Evolutionary conservation across 345 rosid species (phyloP), one percentile per base, ranked within the genome.

Genomic region (Boechera retrofracta): DNA sequence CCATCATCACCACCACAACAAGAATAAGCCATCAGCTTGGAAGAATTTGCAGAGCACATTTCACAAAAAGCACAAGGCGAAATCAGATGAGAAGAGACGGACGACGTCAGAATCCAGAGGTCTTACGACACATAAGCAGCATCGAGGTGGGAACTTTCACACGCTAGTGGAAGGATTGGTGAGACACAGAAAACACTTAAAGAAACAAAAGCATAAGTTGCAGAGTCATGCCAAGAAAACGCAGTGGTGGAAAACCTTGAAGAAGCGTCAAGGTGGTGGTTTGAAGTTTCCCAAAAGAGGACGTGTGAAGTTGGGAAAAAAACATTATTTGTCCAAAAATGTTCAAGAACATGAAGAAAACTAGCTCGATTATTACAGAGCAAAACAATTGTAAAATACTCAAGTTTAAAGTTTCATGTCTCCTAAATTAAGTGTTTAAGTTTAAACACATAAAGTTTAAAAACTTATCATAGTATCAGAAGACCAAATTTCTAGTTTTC

Each of bases 81-180:
- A 67, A 64, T 2, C 60, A 42, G 41, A 45, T 9, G 77, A 67
- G 65, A 75, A 53, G 65, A 75, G 59, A 61, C 65, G 71, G 49
- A 74, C 28, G 10, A 56, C 62, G 57, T 21, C 72, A 49, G 81
- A 73, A 60, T 15, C 70, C 58, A 82, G 68, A 73, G 67, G 54
- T 45, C 5, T 79, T 7, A 69, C 57, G 8, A 63, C 62, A 42
- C 31, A 41, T 39, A 87, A 83, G 47, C 68, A 79, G 32, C 76
- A 84, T 0, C 26, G n/a, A 72, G 81, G 60, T 10, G 88, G 89
- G 13, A 82, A 81, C 12, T 86, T 85, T 64, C 86, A 80, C 47
- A 61, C 78, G 8, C 83, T 91, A 2, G 85, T 87, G 39, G 57
- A 82, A 57, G 94, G 91, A 18, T 15, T 87, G 52, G 58, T 69